Evolutionary conservation across 2,329 filamentous ascomycete species (phyloP).

Genomic region (Paecilomyces formosus): DNA sequence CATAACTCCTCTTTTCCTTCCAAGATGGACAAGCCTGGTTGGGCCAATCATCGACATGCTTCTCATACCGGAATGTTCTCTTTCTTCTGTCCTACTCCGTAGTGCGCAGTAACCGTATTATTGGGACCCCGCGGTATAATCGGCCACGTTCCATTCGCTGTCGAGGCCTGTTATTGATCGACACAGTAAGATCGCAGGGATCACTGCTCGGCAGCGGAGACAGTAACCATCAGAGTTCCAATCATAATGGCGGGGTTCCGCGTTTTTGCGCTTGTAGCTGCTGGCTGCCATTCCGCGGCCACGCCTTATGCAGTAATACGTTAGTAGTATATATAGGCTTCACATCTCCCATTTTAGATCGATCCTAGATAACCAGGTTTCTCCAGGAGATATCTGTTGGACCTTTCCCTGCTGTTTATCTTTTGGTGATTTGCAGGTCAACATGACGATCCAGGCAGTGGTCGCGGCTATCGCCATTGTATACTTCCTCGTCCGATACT

Average conservation of each 20-base stretch:
- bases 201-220: neutral
- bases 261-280: neutral
- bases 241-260: neutral
- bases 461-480: conserved; percentile 27
- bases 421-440: neutral
- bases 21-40: neutral
- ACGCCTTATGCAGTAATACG: neutral
- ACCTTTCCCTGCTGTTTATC: neutral
- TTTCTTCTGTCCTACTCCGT: no score
- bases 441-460: neutral
- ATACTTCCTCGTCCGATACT: conserved; percentile 34
- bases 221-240: neutral
- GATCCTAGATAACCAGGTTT: neutral
- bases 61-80: neutral
- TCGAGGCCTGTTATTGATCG: neutral
- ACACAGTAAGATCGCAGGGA: neutral
- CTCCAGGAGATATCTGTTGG: neutral
- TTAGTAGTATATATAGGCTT: neutral
- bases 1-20: neutral
- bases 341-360: neutral
- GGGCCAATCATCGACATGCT: neutral
- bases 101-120: neutral
- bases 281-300: neutral
- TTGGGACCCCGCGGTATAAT: neutral
- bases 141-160: neutral